Base-by-base conservation (phyloP, 1,139 yeast genomes). In the Candida tropicalis region DNA sequence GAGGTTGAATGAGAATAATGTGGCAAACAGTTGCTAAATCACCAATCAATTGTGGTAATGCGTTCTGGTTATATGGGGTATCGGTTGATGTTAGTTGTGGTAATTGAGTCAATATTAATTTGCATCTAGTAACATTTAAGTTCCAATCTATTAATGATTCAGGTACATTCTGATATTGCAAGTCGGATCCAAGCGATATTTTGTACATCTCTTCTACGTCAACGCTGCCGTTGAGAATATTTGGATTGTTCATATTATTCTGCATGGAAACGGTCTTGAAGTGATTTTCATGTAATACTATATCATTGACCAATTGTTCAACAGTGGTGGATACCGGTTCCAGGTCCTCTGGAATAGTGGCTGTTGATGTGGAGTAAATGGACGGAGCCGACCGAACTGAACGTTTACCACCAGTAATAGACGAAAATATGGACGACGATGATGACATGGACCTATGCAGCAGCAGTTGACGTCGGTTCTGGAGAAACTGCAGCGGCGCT, bases 101-200 rank as follows among this genome's bases (percentile, higher is more conserved):
- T 47, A 73, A 50, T 44, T 62, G 69, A 1, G 65, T 66, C 39
- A 73, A 51, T 36, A 73, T 63, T 31, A 73, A 61, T 50, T 70
- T 71, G 50, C 77, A 72, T 42, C 79, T 55, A 4, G 77, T 73
- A 13, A 72, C 76, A 49, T 73, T 73, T 44, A 73, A 58, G 51
- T 73, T 73, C 78, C 78, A 73, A 51, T 73, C 78, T n/a, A 73
- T 62, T 13, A 73, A 54, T 11, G 66, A 54, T 48, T 73, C 77
- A 0, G 73, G 70, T 4, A 59, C 62, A 45, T 68, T 65, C 49
- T 73, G 77, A 55, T 70, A 73, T 43, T 60, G 62, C 24, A 73
- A 60, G 15, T 61, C 70, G 3, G 73, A 64, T 2, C 77, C 78
- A 32, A 73, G 55, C 4, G 75, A 69, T 36, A 73, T 73, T 47